Conservation (phyloP, 2,329 filamentous ascomycete species). For the Biscogniauxia sp. region DNA sequence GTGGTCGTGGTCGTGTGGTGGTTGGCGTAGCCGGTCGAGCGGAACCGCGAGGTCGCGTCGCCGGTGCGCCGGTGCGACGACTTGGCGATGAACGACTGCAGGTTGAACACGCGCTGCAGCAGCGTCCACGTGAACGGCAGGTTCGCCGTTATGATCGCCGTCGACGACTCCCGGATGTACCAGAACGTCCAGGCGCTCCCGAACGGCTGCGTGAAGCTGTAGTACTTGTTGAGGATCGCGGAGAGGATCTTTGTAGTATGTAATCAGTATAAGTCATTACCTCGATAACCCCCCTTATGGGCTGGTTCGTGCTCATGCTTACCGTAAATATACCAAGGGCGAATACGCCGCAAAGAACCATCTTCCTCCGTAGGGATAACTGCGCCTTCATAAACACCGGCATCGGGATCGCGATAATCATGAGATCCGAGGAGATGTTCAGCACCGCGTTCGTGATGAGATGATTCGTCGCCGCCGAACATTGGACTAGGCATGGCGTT, state of each 20-base stretch:
- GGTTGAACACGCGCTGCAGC: slow-evolving; percentile 37
- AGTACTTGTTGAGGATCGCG: slow-evolving; percentile 47
- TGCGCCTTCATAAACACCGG: slow-evolving; percentile 50
- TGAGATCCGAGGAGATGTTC: slow-evolving; percentile 59
- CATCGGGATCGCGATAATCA: slow-evolving; percentile 58
- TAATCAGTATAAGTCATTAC: no score
- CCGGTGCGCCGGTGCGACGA: slow-evolving; percentile 30
- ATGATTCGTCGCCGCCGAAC: slow-evolving; percentile 55
- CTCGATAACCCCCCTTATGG: no score
- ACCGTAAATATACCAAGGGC: slow-evolving; percentile 47
- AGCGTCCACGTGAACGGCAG: slow-evolving; percentile 44
- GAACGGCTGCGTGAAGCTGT: slow-evolving; percentile 40
- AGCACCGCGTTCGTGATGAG: slow-evolving; percentile 57
- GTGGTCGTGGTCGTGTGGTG: slow-evolving; percentile 11
- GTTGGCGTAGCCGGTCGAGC: slow-evolving; percentile 20
- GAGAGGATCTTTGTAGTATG: slow-evolving; percentile 42
- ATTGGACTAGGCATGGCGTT: slow-evolving; percentile 43
- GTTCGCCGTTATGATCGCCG: slow-evolving; percentile 44
- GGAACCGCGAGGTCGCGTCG: slow-evolving; percentile 19
- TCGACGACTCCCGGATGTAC: slow-evolving; percentile 46
- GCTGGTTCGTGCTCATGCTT: slow-evolving; percentile 22
- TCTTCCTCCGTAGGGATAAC: slow-evolving; percentile 50
- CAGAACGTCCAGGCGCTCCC: slow-evolving; percentile 41
- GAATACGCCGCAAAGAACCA: slow-evolving; percentile 47
- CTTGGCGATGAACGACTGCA: slow-evolving; percentile 33